These are phyloP conservation scores for Tolypocladium pustulatum DNA, from an alignment of 2,329 filamentous ascomycete species.

Conservation along the genomic window DNA sequence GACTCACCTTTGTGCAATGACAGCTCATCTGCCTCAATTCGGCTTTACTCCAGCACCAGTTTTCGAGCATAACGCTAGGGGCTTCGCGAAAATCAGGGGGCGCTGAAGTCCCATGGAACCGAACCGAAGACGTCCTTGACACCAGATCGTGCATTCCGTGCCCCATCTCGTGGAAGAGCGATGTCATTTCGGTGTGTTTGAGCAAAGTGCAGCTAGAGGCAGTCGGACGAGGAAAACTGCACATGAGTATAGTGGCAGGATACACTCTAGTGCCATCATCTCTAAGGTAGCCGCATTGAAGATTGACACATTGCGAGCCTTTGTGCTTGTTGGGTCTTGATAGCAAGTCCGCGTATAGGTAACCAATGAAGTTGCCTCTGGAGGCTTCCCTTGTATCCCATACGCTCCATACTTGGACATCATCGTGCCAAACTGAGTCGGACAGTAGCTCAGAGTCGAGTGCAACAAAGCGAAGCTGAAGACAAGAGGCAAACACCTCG, in stretches of 20 bases:
- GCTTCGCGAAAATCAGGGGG: not conserved
- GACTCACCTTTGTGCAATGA: not conserved
- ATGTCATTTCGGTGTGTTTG: not conserved
- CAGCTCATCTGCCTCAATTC: not conserved
- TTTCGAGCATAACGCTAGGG: not conserved
- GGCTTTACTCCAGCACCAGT: not conserved
- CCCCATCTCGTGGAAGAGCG: not conserved
- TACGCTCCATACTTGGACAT: not conserved
- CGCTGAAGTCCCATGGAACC: not conserved
- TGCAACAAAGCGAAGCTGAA: not conserved
- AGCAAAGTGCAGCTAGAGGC: not conserved
- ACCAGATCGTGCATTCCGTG: not conserved
- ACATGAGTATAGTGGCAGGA: not conserved
- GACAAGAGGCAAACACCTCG: too few relatives aligned
- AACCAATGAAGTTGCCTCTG: not conserved
- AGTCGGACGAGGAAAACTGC: not conserved
- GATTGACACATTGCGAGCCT: not conserved
- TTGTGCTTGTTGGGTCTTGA: not conserved
- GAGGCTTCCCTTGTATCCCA: not conserved
- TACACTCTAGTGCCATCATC: not conserved
- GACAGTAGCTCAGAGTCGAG: not conserved
- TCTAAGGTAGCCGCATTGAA: not conserved
- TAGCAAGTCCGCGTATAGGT: not conserved
- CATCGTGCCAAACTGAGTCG: not conserved
- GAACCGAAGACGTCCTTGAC: not conserved